A percentile compares a stretch with the other conserved stretches of the same genome.
phyloP scores from a whole-genome alignment of 1,139 yeast genomes.

The Taphrina pruni region DNA sequence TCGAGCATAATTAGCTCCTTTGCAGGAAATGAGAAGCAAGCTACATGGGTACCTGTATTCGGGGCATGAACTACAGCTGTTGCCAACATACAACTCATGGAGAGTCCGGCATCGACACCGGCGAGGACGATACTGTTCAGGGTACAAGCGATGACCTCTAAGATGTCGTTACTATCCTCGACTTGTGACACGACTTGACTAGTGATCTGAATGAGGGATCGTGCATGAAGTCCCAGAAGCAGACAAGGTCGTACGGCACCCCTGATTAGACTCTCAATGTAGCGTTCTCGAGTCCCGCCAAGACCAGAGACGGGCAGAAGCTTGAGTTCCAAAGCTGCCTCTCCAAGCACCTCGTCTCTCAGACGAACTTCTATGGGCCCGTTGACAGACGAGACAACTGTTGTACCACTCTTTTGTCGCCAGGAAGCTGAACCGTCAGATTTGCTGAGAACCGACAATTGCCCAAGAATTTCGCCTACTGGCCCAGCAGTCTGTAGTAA shows the following conservation, averaged over 20 bases:
- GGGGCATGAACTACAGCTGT: slow-evolving; percentile 5
- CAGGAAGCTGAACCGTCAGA: slow-evolving; percentile 39
- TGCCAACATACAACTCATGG: slow-evolving; percentile 55
- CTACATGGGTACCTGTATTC: slow-evolving; percentile 11
- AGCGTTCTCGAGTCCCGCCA: slow-evolving; percentile 73
- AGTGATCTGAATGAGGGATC: slow-evolving; percentile 83
- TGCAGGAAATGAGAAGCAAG: slow-evolving; percentile 28
- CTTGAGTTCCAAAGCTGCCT: slow-evolving; percentile 77
- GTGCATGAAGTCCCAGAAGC: slow-evolving; percentile 72
- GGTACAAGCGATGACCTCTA: slow-evolving; percentile 60
- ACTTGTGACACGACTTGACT: slow-evolving; percentile 78
- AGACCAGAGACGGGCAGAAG: slow-evolving; percentile 80
- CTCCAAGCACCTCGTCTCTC: slow-evolving; percentile 83
- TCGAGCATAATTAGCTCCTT: slow-evolving; percentile 28
- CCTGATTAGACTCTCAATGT: slow-evolving; percentile 72
- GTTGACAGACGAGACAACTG: slow-evolving; percentile 66
- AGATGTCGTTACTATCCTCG: slow-evolving; percentile 48
- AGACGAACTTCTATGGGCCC: slow-evolving; percentile 90
- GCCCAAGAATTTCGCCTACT: background rate
- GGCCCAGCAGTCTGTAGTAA: background rate
- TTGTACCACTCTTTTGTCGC: slow-evolving; percentile 54
- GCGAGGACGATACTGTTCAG: slow-evolving; percentile 77
- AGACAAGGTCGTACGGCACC: slow-evolving; percentile 67
- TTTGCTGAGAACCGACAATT: slow-evolving; percentile 15
- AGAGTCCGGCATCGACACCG: slow-evolving; percentile 77